Base-by-base conservation (phyloP, 768 basidiomycete species). In the Termitomyces eurrhizus region DNA sequence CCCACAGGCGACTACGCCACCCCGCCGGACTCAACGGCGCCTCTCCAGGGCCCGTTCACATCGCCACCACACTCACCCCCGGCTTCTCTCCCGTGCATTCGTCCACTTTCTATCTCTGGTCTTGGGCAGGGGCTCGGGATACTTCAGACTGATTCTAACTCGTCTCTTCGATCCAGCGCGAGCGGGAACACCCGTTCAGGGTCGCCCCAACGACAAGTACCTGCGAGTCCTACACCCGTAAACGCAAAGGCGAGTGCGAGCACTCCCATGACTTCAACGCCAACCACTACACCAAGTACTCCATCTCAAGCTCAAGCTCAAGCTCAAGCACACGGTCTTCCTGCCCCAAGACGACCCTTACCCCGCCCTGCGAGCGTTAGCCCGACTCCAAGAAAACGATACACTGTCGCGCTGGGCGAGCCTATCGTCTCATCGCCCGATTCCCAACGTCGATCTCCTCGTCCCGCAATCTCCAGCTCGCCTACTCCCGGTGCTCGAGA, bases 1-100 rank as follows among this genome's bases (percentile, higher is more conserved):
- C 92, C 92, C 18, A 86, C 87, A 3, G 92, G 92, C 4, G 92
- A 94, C 65, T 93, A 94, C 61, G 78, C 89, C 6, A 85, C 86
- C 11, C 88, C 88, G 0, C 74, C 84, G 0, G 82, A 85, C 39
- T 70, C 79, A 1, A 67, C 70, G 12, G 58, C 61, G 45, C 66
- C 66, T 61, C 67, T 64, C 56, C 78, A 70, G 57, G 79, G 68
- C 48, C 64, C 75, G 7, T 77, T 78, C 45, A 26, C 59, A 66
- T 78, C 78, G 0, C 77, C 80, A 11, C 66, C 76, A 2, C 72
- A 72, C 39, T 82, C 80, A 3, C 77, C 83, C 1, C 77, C 83
- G 13, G 79, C 83, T 3, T 82, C 85, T 3, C 71, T 85, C n/a
- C 79, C 69, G 50, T 68, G 74, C 59, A 63, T 76, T 9, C 78